These are phyloP conservation scores for Tolypocladium cylindrosporum DNA, from an alignment of 2,329 filamentous ascomycete species.

Conservation along the genomic window DNA sequence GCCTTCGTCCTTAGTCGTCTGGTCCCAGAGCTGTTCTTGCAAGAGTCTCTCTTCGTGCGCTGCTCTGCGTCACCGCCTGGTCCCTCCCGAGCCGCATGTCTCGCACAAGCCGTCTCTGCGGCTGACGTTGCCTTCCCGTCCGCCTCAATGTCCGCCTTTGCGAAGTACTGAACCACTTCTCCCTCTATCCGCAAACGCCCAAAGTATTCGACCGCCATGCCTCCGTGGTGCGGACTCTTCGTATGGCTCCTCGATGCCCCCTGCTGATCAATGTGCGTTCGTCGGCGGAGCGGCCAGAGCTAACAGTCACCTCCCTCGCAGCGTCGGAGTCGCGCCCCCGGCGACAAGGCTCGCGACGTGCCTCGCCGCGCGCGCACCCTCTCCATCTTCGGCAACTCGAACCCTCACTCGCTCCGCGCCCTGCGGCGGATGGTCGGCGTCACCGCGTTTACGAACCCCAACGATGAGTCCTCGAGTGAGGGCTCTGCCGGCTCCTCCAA, in stretches of 20 bases:
- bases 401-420: conserved; percentile 16
- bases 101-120: not conserved
- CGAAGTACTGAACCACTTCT: not conserved
- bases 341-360: conserved; percentile 7
- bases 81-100: not conserved
- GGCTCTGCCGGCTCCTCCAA: conserved; percentile 6
- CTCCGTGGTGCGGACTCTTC: conserved; percentile 12
- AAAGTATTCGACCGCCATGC: conserved; percentile 6
- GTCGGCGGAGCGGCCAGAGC: not conserved
- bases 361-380: conserved; percentile 24
- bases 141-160: not conserved
- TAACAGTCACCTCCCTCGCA: not conserved
- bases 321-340: conserved; percentile 8
- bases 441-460: conserved; percentile 15
- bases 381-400: conserved; percentile 28
- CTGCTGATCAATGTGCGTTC: not conserved
- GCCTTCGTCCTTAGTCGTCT: not conserved
- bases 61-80: not conserved
- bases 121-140: not conserved
- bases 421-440: conserved; percentile 22
- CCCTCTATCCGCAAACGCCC: not conserved
- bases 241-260: conserved; percentile 8
- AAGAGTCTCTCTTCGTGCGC: not conserved
- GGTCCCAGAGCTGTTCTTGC: not conserved
- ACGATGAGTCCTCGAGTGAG: conserved; percentile 15